Base-by-base conservation (phyloP, 75 land plant genomes). In the Isoetes taiwanensis region DNA sequence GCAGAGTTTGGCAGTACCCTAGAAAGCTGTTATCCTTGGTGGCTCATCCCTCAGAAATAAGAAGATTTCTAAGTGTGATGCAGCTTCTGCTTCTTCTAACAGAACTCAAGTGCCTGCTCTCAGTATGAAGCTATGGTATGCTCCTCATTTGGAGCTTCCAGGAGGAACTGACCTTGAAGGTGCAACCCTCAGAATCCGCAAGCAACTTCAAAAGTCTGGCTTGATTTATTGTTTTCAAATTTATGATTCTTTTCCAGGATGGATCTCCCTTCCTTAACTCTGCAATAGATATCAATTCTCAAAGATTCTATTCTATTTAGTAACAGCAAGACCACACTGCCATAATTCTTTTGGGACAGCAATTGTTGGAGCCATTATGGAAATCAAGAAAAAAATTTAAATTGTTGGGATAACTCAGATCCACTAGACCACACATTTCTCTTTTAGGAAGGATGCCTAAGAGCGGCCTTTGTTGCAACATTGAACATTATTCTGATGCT, bases 1-100 rank as follows among this genome's bases (percentile, higher is more conserved):
- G 97, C 97, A 0, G 80, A 77, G 61, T 90, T 86, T 34, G 97
- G 97, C 0, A 83, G 89, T 43, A 82, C 97, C 0, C 77, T 91
- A 8, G 89, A 12, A 14, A 43, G 54, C 28, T 80, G 73, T 77
- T 1, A 59, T 80, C 0, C 39, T 80, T 1, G 80, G 80, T 1
- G 80, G 64, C 0, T 52, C 79, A 16, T 35, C 33, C n/a, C 62
- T 5, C 58, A 76, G 75, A 17, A 82, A 81, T 50, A 85, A 82
- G 12, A 66, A 67, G 43, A 56, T 85, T 33, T 66, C 72, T 30
- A 87, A 84, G 90, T 67, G 75, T 27, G 63, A 70, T 28, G 69
- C 73, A 28, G 80, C 78, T 5, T 73, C 78, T 0, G 71, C 82
- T 1, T 70, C 78, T 0, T 69, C 94, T 0, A 82, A 76, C 62